Evolutionary conservation across 2,329 filamentous ascomycete genomes (phyloP).

Genomic region (Xylaria digitata): DNA sequence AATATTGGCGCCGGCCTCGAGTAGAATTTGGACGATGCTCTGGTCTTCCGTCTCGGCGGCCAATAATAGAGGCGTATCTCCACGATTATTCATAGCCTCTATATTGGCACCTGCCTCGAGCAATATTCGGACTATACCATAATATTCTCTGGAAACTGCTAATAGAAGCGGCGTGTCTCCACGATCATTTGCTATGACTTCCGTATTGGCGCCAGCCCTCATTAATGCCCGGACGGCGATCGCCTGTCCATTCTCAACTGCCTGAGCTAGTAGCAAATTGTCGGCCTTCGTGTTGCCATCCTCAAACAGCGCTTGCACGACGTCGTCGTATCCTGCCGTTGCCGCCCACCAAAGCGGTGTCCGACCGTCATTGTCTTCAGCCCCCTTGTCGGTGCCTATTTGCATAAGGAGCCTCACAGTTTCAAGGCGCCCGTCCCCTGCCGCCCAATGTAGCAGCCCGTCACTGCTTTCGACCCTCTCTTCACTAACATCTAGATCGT

Average conservation of each 20-base stretch:
- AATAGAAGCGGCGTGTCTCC: neutral
- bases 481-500: neutral
- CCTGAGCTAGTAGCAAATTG: neutral
- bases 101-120: neutral
- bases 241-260: neutral
- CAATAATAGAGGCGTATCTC: neutral
- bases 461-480: neutral
- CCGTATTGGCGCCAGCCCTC: neutral
- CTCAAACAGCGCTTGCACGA: neutral
- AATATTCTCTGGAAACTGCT: neutral
- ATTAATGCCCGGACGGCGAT: slow-evolving; percentile 1
- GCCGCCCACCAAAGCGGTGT: neutral
- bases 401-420: slow-evolving; percentile 8
- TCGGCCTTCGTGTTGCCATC: neutral
- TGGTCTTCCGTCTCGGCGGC: too few relatives aligned
- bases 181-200: neutral
- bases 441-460: neutral
- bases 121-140: neutral
- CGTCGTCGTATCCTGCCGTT: neutral
- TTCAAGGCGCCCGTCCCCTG: neutral
- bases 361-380: neutral
- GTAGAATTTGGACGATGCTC: too few relatives aligned
- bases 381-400: neutral
- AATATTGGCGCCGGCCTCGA: too few relatives aligned
- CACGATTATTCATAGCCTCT: neutral